Percentiles rank a stretch among this genome's conserved stretches.
phyloP scores from a whole-genome alignment of 108 stramenopile genomes.

The Skeletonema costatum region DNA sequence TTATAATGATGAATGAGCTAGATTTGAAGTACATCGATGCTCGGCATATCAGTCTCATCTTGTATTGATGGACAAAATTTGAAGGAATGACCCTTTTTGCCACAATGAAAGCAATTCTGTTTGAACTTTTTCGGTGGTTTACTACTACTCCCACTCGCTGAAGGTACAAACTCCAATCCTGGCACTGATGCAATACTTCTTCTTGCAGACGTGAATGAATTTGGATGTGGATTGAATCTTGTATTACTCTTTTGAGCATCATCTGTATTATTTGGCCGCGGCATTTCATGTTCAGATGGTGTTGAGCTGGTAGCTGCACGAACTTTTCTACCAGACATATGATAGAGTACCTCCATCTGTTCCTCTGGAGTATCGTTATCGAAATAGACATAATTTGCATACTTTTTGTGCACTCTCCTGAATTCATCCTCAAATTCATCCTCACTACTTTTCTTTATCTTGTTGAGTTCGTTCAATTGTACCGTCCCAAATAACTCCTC shows the following conservation, averaged over 20 bases:
- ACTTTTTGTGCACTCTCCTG: slow-evolving; percentile 18
- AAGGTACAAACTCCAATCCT: slow-evolving; percentile 22
- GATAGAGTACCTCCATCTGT: slow-evolving; percentile 44
- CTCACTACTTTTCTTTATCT: background rate
- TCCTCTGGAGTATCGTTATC: slow-evolving; percentile 8
- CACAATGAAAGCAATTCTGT: slow-evolving; percentile 49
- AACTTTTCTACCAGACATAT: slow-evolving; percentile 48
- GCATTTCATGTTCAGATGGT: slow-evolving; percentile 1
- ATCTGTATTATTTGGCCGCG: background rate
- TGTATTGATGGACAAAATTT: slow-evolving; percentile 32
- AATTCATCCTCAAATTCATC: slow-evolving; percentile 14
- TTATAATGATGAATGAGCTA: background rate
- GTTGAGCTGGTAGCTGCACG: slow-evolving; percentile 4
- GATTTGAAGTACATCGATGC: slow-evolving; percentile 13
- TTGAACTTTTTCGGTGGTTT: slow-evolving; percentile 17
- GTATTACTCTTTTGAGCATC: background rate
- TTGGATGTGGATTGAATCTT: slow-evolving; percentile 10
- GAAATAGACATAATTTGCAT: slow-evolving; percentile 42
- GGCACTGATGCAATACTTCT: slow-evolving; percentile 31
- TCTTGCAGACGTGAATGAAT: slow-evolving; percentile 40
- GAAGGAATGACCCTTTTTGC: slow-evolving; percentile 44
- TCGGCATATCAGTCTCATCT: background rate
- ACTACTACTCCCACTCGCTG: background rate
- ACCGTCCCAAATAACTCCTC: slow-evolving; percentile 41
- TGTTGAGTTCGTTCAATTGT: slow-evolving; percentile 28